Percentiles rank a stretch among this genome's conserved stretches.
Conservation (phyloP, 2,329 filamentous ascomycete species). For the Aspergillus pseudotamarii region DNA sequence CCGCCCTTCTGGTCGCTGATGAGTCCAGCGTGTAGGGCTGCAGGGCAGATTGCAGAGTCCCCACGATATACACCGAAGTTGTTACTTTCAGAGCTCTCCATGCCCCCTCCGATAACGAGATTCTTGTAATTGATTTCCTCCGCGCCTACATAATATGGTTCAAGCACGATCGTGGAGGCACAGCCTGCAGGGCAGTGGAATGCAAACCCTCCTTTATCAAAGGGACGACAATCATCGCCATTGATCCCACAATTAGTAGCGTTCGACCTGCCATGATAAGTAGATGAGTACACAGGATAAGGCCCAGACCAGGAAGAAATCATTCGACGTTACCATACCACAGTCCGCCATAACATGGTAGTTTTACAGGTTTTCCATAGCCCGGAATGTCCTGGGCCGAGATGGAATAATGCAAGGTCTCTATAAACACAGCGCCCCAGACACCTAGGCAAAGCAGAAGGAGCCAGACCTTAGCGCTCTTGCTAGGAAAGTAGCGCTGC, state of each 20-base stretch:
- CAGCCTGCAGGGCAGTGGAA: conserved; percentile 64
- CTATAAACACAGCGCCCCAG: conserved; percentile 40
- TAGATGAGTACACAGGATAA: conserved; percentile 1
- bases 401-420: conserved; percentile 34
- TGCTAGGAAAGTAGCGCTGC: conserved; percentile 31
- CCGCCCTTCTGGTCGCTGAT: conserved; percentile 58
- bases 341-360: conserved; percentile 37
- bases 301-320: not conserved
- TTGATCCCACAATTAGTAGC: conserved; percentile 57
- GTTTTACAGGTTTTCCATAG: conserved; percentile 37
- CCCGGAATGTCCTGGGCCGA: conserved; percentile 33
- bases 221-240: conserved; percentile 60
- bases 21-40: conserved; percentile 63
- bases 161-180: conserved; percentile 52
- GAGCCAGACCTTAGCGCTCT: conserved; percentile 27
- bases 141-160: conserved; percentile 61
- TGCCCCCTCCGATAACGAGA: conserved; percentile 58
- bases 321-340: conserved; percentile 46
- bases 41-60: conserved; percentile 63
- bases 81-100: conserved; percentile 39
- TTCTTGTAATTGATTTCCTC: conserved; percentile 57
- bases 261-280: conserved; percentile 31
- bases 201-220: conserved; percentile 55
- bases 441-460: conserved; percentile 29
- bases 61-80: conserved; percentile 57